A percentile compares a stretch with the other conserved stretches of the same genome.
Evolutionary conservation across 2,329 filamentous ascomycete genomes (phyloP).

Genomic region (Penicillium sp.): DNA sequence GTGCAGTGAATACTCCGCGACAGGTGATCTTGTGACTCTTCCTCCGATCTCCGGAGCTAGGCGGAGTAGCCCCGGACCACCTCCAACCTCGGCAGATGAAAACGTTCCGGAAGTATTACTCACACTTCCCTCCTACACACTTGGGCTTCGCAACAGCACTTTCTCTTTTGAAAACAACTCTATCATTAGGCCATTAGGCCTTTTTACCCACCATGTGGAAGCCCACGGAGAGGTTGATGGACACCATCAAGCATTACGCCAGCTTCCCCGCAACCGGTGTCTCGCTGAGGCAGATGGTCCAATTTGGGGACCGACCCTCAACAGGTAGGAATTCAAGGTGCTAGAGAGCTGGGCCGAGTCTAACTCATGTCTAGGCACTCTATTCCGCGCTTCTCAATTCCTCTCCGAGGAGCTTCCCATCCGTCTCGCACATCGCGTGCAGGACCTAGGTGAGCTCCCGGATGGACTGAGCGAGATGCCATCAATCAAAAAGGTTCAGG

Average conservation of each 20-base stretch:
- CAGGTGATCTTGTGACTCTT: constrained; percentile 11
- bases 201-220: constrained; percentile 73
- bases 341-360: background rate
- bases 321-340: constrained; percentile 60
- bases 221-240: constrained; percentile 85
- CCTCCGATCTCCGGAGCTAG: constrained; percentile 25
- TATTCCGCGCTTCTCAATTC: constrained; percentile 97
- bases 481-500: constrained; percentile 89
- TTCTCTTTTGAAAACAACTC: background rate
- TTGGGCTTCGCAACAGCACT: background rate
- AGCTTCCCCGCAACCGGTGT: constrained; percentile 95
- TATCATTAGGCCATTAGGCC: constrained; percentile 29
- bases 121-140: constrained; percentile 3
- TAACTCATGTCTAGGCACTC: constrained; percentile 64
- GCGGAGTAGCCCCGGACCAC: constrained; percentile 14
- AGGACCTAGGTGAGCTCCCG: constrained; percentile 87
- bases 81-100: constrained; percentile 32
- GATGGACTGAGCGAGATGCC: constrained; percentile 98
- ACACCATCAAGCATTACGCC: constrained; percentile 95
- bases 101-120: constrained; percentile 16
- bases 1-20: background rate
- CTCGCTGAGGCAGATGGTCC: constrained; percentile 97
- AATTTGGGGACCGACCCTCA: constrained; percentile 93
- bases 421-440: constrained; percentile 90
- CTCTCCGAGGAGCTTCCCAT: constrained; percentile 98